A percentile compares a stretch with the other conserved stretches of the same genome.
Evolutionary conservation across 441 rosid genomes (phyloP).

Genomic region (Arabidopsis lyrata): DNA sequence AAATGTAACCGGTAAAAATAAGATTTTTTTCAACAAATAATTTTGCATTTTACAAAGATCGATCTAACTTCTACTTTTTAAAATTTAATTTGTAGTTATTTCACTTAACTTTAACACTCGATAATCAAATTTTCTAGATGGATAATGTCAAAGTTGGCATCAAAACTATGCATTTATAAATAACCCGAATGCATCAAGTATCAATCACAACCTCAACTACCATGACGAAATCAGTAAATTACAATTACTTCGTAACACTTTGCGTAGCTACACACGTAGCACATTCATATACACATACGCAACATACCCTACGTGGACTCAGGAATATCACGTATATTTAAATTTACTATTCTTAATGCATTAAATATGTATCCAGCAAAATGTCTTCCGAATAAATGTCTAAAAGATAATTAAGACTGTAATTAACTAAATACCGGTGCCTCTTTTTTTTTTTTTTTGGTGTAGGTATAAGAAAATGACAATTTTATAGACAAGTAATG

Average conservation of each 20-base stretch:
- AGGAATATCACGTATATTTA: slow-evolving; percentile 12
- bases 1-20: slow-evolving; percentile 37
- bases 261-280: slow-evolving; percentile 26
- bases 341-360: not conserved
- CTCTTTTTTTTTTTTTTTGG: not conserved
- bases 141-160: slow-evolving; percentile 12
- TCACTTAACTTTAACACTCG: slow-evolving; percentile 9
- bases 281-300: slow-evolving; percentile 19
- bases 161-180: not conserved
- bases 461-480: slow-evolving; percentile 14
- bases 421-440: not conserved
- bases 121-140: not conserved
- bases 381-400: not conserved
- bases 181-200: not conserved
- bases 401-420: not conserved
- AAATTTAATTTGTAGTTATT: not conserved
- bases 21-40: not conserved
- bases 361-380: not conserved
- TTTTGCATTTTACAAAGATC: not conserved
- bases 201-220: slow-evolving; percentile 29
- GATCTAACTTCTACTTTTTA: not conserved
- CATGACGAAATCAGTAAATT: slow-evolving; percentile 6
- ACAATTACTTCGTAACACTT: slow-evolving; percentile 3
- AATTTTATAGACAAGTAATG: not conserved
- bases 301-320: slow-evolving; percentile 23